phyloP scores from a whole-genome alignment of 352 stramenopile species.

The Phytophthora pluvialis region DNA sequence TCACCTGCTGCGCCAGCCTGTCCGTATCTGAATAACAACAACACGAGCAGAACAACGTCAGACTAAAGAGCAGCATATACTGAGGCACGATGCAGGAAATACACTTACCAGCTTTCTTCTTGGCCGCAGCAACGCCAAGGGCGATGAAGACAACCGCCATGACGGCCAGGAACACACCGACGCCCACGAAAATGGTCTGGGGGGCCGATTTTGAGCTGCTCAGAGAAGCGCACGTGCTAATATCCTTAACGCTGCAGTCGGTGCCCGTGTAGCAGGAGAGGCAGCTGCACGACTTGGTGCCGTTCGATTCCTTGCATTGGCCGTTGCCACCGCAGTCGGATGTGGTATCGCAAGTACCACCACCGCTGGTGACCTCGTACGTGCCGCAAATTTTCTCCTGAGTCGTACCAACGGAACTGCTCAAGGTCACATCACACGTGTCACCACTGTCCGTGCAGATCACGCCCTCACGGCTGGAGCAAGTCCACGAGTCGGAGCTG shows the following conservation, averaged over 20 bases:
- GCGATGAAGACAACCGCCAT: slow-evolving; percentile 82
- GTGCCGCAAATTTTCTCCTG: slow-evolving; percentile 81
- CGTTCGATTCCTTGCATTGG: slow-evolving; percentile 70
- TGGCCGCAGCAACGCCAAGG: slow-evolving; percentile 69
- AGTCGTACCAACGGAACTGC: slow-evolving; percentile 58
- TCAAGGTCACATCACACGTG: slow-evolving; percentile 72
- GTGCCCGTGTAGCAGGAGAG: slow-evolving; percentile 80
- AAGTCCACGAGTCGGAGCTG: slow-evolving; percentile 71
- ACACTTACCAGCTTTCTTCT: slow-evolving; percentile 73
- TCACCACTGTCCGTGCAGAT: slow-evolving; percentile 68
- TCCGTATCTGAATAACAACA: slow-evolving; percentile 55
- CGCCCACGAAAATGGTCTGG: slow-evolving; percentile 74
- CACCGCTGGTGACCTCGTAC: slow-evolving; percentile 68
- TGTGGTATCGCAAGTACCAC: slow-evolving; percentile 67
- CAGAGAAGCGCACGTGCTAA: slow-evolving; percentile 66
- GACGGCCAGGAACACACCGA: slow-evolving; percentile 73
- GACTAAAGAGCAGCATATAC: background rate
- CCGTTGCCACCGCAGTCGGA: slow-evolving; percentile 77
- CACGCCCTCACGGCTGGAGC: slow-evolving; percentile 73
- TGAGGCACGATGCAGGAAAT: background rate
- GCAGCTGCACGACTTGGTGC: slow-evolving; percentile 74
- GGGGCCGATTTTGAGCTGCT: slow-evolving; percentile 64
- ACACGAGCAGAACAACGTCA: slow-evolving; percentile 21
- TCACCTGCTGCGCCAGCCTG: slow-evolving; percentile 68
- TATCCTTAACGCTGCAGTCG: slow-evolving; percentile 82